These are phyloP conservation scores for Lactuca saligna DNA, from an alignment of 129 eudicot species.

Conservation along the genomic window DNA sequence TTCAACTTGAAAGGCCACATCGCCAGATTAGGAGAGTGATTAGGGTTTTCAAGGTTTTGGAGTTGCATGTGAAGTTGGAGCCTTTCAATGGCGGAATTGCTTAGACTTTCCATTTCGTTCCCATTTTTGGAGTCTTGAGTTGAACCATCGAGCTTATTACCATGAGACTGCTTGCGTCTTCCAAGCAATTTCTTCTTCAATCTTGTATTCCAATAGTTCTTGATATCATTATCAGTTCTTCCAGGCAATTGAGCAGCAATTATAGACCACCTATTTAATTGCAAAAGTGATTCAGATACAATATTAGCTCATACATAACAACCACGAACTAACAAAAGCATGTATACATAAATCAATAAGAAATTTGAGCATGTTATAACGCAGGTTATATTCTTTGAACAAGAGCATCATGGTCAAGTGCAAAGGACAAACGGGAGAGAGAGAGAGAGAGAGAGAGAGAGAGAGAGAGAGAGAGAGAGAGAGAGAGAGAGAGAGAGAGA, in stretches of 20 bases:
- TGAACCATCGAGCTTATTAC: constrained; percentile 26
- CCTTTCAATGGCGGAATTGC: constrained; percentile 74
- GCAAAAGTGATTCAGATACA: constrained; percentile 3
- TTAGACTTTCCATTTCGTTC: constrained; percentile 39
- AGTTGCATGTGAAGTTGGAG: constrained; percentile 82
- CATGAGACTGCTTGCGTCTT: constrained; percentile 45
- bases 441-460: constrained; percentile 24
- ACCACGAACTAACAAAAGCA: not conserved
- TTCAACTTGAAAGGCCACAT: constrained; percentile 66
- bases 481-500: constrained; percentile 22
- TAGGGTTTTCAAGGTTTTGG: constrained; percentile 58
- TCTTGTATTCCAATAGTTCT: constrained; percentile 87
- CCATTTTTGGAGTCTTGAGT: constrained; percentile 36
- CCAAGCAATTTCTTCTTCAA: constrained; percentile 81
- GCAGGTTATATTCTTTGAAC: constrained; percentile 35
- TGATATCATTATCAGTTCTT: constrained; percentile 83
- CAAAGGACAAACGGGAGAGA: constrained; percentile 40
- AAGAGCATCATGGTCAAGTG: constrained; percentile 43
- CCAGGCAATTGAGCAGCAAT: constrained; percentile 90
- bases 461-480: constrained; percentile 23
- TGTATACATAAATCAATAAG: constrained; percentile 11
- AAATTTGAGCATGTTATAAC: constrained; percentile 21
- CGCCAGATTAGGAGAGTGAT: constrained; percentile 37
- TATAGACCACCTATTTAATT: constrained; percentile 70
- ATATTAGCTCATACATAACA: not conserved